Conservation (phyloP, 2,329 filamentous ascomycete genomes). For the Aspergillus awamori region DNA sequence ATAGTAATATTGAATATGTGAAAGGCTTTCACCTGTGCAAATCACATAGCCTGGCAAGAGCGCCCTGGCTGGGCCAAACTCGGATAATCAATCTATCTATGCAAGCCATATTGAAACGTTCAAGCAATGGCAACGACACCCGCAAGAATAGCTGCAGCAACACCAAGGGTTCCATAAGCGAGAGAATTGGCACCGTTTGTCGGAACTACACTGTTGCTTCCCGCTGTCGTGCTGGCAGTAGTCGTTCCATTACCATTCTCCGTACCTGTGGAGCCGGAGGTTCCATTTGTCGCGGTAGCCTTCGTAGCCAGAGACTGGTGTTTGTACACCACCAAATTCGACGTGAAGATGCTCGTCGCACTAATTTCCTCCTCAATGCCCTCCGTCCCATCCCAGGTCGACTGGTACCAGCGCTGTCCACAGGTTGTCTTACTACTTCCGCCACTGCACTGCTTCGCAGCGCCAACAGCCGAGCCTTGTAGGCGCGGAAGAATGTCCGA, state of each 20-base stretch:
- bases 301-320: neutral
- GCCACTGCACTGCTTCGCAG: conserved; percentile 55
- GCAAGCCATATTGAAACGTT: no score
- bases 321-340: conserved; percentile 11
- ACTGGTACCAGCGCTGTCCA: conserved; percentile 39
- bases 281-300: neutral
- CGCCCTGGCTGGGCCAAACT: no score
- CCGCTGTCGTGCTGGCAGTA: neutral
- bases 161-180: neutral
- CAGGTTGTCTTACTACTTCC: conserved; percentile 41
- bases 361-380: conserved; percentile 38
- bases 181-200: neutral
- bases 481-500: conserved; percentile 54
- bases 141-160: neutral
- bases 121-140: neutral
- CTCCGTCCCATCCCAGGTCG: conserved; percentile 31
- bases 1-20: no score
- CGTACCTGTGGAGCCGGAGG: neutral
- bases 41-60: no score
- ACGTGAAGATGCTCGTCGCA: conserved; percentile 20
- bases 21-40: no score
- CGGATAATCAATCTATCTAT: no score
- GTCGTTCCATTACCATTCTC: neutral
- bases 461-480: conserved; percentile 53
- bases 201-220: neutral